A percentile compares a stretch with the other conserved stretches of the same genome.
Evolutionary conservation across 495 filamentous ascomycete species (phyloP).

Genomic region (Bacidia rubella): DNA sequence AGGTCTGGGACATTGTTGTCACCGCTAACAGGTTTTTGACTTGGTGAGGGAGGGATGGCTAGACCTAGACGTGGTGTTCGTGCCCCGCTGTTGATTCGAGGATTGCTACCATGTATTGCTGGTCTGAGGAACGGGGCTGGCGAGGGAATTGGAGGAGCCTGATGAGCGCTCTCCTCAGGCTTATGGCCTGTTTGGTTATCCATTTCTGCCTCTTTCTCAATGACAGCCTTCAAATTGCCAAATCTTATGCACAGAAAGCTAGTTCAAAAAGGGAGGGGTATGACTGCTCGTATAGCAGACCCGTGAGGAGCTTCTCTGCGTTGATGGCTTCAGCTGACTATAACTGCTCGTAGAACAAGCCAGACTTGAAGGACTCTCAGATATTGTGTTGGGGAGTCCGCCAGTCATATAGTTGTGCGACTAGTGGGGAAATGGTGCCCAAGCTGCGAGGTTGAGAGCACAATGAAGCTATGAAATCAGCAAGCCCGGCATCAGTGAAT

Average conservation of each 20-base stretch:
- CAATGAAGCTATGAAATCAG: too few relatives aligned
- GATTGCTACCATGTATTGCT: slow-evolving; percentile 56
- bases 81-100: slow-evolving; percentile 44
- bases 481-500: too few relatives aligned
- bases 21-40: slow-evolving; percentile 49
- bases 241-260: too few relatives aligned
- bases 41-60: slow-evolving; percentile 75
- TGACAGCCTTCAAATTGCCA: too few relatives aligned
- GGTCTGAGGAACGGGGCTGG: slow-evolving; percentile 71
- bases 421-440: background rate
- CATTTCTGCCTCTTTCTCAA: background rate
- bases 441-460: background rate
- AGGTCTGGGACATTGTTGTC: slow-evolving; percentile 23
- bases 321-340: too few relatives aligned
- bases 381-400: background rate
- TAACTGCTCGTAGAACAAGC: background rate
- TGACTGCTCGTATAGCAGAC: too few relatives aligned
- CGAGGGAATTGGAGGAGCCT: slow-evolving; percentile 45
- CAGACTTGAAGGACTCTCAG: background rate
- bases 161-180: background rate
- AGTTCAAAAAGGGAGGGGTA: too few relatives aligned
- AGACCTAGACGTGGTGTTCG: slow-evolving; percentile 70
- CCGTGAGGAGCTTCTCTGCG: too few relatives aligned
- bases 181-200: too few relatives aligned
- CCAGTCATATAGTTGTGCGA: background rate